Conservation (phyloP, 2,329 filamentous ascomycete genomes). For the Pseudogymnoascus sp. region DNA sequence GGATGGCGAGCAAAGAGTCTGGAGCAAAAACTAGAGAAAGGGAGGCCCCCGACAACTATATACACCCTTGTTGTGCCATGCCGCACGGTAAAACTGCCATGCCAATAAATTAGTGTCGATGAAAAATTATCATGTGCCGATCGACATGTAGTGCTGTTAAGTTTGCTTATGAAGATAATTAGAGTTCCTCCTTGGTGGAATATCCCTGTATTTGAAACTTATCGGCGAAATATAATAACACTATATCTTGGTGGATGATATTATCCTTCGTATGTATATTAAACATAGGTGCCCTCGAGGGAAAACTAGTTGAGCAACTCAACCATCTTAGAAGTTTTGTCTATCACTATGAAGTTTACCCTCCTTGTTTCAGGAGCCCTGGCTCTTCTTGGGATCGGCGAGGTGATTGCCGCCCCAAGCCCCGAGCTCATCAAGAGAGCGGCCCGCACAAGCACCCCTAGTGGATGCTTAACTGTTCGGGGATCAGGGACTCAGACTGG, state of each 20-base stretch:
- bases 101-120: not conserved
- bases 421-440: not conserved
- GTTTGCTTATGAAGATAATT: not conserved
- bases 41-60: not conserved
- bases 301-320: not conserved
- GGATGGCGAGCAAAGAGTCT: not conserved
- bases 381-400: not conserved
- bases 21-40: not conserved
- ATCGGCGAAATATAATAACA: not conserved
- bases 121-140: not conserved
- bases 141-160: not conserved
- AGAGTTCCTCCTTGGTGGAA: constrained; percentile 4
- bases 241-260: not conserved
- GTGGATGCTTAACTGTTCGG: constrained; percentile 11
- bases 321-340: not conserved
- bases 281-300: not conserved
- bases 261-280: not conserved
- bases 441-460: constrained; percentile 11
- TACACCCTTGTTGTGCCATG: not conserved
- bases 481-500: constrained; percentile 9
- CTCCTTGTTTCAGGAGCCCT: not conserved
- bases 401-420: not conserved
- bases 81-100: not conserved
- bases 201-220: not conserved
- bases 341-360: constrained; percentile 1